Evolutionary conservation across 2,329 filamentous ascomycete species (phyloP).

Genomic region (Fusarium multiceps): DNA sequence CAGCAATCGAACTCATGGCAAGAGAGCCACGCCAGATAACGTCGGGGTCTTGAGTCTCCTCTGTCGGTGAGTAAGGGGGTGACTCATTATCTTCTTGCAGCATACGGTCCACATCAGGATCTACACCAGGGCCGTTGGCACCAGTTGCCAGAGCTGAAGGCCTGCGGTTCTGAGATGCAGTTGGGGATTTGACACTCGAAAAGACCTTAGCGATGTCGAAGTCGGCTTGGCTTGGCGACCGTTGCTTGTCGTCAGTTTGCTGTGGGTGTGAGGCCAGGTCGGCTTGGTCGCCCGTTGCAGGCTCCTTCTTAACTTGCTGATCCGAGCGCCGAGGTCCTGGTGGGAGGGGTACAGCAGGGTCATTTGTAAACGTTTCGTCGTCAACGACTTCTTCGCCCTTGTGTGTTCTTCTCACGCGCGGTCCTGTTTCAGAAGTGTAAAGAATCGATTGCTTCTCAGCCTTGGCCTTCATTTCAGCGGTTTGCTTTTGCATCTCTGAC

Average conservation of each 20-base stretch:
- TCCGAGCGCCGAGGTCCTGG: slow-evolving; percentile 39
- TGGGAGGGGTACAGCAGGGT: slow-evolving; percentile 50
- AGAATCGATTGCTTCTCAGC: slow-evolving; percentile 88
- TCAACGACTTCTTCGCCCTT: slow-evolving; percentile 95
- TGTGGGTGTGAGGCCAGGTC: slow-evolving; percentile 48
- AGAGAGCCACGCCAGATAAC: slow-evolving; percentile 82
- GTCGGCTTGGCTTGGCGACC: slow-evolving; percentile 66
- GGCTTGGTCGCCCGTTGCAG: slow-evolving; percentile 40
- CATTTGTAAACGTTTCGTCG: slow-evolving; percentile 67
- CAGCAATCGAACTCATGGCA: slow-evolving; percentile 80
- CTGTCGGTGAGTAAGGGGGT: slow-evolving; percentile 84
- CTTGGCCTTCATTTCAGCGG: slow-evolving; percentile 79
- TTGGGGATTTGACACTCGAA: slow-evolving; percentile 82
- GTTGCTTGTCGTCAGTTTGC: slow-evolving; percentile 58
- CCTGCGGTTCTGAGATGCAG: slow-evolving; percentile 59
- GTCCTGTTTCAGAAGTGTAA: slow-evolving; percentile 75
- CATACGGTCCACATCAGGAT: slow-evolving; percentile 90
- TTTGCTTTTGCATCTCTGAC: slow-evolving; percentile 84
- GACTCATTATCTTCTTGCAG: slow-evolving; percentile 84
- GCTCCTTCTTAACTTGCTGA: slow-evolving; percentile 52
- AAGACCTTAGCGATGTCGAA: slow-evolving; percentile 92
- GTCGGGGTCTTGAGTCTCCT: slow-evolving; percentile 73
- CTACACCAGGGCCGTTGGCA: slow-evolving; percentile 72
- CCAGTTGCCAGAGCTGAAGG: slow-evolving; percentile 60
- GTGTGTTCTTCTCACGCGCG: slow-evolving; percentile 87